phyloP scores from a whole-genome alignment of 441 rosid species.

The Croton laevigatus region DNA sequence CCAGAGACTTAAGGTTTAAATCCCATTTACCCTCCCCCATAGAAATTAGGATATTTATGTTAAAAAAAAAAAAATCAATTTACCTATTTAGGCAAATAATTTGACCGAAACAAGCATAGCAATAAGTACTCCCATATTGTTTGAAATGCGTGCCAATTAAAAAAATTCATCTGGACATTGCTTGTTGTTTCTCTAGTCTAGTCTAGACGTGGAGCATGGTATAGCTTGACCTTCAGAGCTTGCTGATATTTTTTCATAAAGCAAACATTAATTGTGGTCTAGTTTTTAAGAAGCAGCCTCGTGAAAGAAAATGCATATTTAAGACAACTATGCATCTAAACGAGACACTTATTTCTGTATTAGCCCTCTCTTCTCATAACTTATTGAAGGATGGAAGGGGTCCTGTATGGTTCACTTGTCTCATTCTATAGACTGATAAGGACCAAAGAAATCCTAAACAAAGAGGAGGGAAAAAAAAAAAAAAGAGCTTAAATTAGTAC shows the following conservation, averaged over 20 bases:
- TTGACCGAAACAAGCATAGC: background rate
- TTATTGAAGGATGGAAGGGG: too few species aligned
- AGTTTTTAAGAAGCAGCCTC: constrained; percentile 1
- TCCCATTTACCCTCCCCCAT: too few species aligned
- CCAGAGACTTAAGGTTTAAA: too few species aligned
- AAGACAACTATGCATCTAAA: background rate
- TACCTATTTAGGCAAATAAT: background rate
- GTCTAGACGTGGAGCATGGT: background rate
- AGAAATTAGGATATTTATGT: too few species aligned
- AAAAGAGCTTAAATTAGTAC: too few species aligned
- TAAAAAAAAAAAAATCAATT: too few species aligned
- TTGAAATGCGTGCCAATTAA: constrained; percentile 33
- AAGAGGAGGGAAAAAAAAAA: too few species aligned
- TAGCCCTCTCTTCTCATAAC: too few species aligned
- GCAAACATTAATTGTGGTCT: background rate
- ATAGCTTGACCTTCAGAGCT: constrained; percentile 7
- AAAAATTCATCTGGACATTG: constrained; percentile 15
- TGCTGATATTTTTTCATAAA: background rate
- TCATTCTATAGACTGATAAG: too few species aligned
- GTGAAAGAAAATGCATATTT: background rate
- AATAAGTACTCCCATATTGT: background rate
- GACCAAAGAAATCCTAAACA: too few species aligned
- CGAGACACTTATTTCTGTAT: too few species aligned
- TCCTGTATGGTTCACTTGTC: too few species aligned
- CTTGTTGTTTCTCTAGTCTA: background rate